Evolutionary conservation across 345 rosid species (phyloP), one percentile per base, ranked within the genome.

Genomic region (Raphanus sativus): DNA sequence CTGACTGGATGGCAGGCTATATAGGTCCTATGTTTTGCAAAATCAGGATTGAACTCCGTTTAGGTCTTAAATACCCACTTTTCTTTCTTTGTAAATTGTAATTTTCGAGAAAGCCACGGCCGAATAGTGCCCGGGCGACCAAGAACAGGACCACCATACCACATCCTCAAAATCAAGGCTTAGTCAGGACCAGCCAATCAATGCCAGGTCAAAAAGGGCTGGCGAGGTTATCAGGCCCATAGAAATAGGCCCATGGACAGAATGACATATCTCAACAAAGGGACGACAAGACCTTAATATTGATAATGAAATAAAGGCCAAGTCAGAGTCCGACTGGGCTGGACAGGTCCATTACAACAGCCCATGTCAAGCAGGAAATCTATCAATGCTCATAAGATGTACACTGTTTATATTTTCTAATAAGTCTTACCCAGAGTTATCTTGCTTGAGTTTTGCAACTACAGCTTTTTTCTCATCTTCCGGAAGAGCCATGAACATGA

Each of bases 401-500:
- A 77, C 61, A 77, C 67, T 29, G 54, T 65, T 71, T 70, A 30
- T 65, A 34, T 52, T 62, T 24, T 32, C 11, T 2, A 5, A 5
- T 17, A 6, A 63, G 58, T 69, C 29, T 74, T 70, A 61, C 28
- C 45, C 68, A n/a, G 81, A 34, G 5, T 83, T 86, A 63, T 88
- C 85, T 70, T 83, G 88, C 82, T 91, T 89, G 26, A 90, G 90
- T 73, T 85, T 91, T 81, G 81, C 72, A 17, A 90, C 79, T 78
- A 91, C 69, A 50, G 92, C 91, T 63, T 81, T 78, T 93, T 87
- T 82, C 80, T 90, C 94, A 48, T 85, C 90, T 50, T 91, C 94
- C 3, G 90, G 54, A 30, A 94, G 97, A 70, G 95, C 28, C 38
- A 87, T 85, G 89, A 94, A 94, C 82, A 70, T 86, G 90, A 94